Evolutionary conservation across 345 rosid genomes (phyloP).

Genomic region (Acer yangbiense): DNA sequence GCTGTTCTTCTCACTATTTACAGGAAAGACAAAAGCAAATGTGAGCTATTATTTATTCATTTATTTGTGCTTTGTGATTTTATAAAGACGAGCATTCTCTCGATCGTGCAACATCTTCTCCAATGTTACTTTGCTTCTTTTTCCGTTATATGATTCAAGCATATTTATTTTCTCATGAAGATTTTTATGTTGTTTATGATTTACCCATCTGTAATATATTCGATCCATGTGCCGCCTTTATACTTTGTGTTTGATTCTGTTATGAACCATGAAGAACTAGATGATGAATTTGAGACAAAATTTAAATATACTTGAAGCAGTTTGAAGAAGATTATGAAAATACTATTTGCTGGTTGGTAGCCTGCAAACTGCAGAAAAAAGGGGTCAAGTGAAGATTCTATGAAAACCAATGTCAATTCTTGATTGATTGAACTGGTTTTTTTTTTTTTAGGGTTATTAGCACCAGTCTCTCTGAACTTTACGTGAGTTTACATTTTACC

Average conservation of each 20-base stretch:
- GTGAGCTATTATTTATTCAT: neutral
- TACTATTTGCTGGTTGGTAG: neutral
- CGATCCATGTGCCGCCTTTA: neutral
- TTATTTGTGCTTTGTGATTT: neutral
- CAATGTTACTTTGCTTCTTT: neutral
- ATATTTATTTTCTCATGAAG: neutral
- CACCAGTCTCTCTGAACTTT: too few relatives aligned
- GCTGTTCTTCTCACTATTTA: neutral
- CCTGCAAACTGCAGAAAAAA: neutral
- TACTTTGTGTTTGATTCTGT: neutral
- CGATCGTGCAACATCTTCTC: neutral
- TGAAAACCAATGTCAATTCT: too few relatives aligned
- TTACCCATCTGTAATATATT: neutral
- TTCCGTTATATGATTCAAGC: neutral
- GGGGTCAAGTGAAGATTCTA: neutral
- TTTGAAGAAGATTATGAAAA: neutral
- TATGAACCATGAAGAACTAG: neutral
- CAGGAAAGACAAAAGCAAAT: too few relatives aligned
- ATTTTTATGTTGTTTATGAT: too few relatives aligned
- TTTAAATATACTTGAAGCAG: neutral
- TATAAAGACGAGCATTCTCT: neutral
- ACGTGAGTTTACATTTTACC: too few relatives aligned
- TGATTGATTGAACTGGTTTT: too few relatives aligned
- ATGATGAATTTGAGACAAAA: neutral
- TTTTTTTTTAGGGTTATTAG: too few relatives aligned